Conservation (phyloP, 371 early-diverging fungal genomes). For the Circinella minor region DNA sequence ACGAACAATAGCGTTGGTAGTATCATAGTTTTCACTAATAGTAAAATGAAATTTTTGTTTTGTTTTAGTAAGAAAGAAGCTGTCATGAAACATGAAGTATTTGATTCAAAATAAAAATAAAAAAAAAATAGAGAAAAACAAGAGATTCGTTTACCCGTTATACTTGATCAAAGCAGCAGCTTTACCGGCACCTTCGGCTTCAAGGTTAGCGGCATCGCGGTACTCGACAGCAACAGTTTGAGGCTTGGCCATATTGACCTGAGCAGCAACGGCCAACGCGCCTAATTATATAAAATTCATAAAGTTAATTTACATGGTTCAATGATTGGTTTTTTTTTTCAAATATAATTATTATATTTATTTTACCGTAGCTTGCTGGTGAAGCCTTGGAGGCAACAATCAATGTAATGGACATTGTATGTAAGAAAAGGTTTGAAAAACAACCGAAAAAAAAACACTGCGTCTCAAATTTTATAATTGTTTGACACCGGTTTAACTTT, state of each 20-base stretch:
- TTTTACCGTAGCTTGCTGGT: slow-evolving; percentile 43
- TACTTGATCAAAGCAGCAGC: slow-evolving; percentile 38
- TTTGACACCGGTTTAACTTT: too few species aligned
- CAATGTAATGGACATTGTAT: slow-evolving; percentile 31
- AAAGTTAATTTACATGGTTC: not conserved
- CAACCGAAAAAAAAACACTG: not conserved
- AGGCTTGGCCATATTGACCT: slow-evolving; percentile 45
- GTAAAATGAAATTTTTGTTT: not conserved
- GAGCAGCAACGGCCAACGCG: slow-evolving; percentile 42
- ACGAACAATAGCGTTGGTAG: slow-evolving; percentile 47
- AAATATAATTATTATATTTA: too few species aligned
- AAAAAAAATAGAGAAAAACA: too few species aligned
- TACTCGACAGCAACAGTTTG: slow-evolving; percentile 43
- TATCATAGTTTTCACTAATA: slow-evolving; percentile 44
- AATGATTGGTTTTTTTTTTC: too few species aligned
- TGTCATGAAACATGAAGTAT: not conserved
- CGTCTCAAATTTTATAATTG: not conserved
- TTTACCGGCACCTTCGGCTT: slow-evolving; percentile 38
- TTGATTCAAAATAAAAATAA: too few species aligned
- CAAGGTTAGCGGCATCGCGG: slow-evolving; percentile 45
- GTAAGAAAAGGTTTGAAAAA: not conserved
- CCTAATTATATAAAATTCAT: slow-evolving; percentile 19
- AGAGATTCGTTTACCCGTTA: slow-evolving; percentile 37
- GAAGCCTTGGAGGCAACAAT: slow-evolving; percentile 50
- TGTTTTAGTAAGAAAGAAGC: too few species aligned